phyloP scores from a whole-genome alignment of 768 basidiomycete species.

The Pleurotus sapidus region DNA sequence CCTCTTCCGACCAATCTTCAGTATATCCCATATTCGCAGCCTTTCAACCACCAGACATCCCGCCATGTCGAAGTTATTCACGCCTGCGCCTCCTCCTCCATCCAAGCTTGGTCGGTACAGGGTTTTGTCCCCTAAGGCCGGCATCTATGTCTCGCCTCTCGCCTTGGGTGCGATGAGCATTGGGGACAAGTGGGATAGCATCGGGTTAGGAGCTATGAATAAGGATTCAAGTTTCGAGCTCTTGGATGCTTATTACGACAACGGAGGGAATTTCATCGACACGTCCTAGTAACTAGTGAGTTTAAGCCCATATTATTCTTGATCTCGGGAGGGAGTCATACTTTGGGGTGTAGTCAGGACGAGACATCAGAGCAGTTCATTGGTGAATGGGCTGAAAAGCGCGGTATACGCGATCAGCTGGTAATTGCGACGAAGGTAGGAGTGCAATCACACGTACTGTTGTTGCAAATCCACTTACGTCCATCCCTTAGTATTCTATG shows the following conservation, averaged over 20 bases:
- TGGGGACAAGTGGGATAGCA: slow-evolving; percentile 37
- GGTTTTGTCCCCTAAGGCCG: slow-evolving; percentile 34
- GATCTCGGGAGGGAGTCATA: neutral
- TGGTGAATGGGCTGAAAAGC: slow-evolving; percentile 40
- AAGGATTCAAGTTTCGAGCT: slow-evolving; percentile 36
- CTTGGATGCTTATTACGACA: slow-evolving; percentile 35
- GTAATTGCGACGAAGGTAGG: slow-evolving; percentile 31
- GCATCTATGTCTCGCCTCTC: slow-evolving; percentile 47
- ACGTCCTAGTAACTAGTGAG: slow-evolving; percentile 37
- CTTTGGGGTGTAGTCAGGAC: slow-evolving; percentile 23
- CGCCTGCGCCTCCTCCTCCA: slow-evolving; percentile 20
- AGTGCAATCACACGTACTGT: neutral
- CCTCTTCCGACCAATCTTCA: neutral
- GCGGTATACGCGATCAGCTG: slow-evolving; percentile 36
- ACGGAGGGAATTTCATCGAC: slow-evolving; percentile 41
- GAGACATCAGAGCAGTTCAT: slow-evolving; percentile 36
- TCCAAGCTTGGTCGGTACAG: slow-evolving; percentile 36
- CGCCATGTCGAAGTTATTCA: neutral
- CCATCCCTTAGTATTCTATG: slow-evolving; percentile 23
- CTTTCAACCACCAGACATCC: neutral
- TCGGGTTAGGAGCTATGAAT: slow-evolving; percentile 28
- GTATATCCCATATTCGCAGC: neutral
- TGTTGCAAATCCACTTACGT: neutral
- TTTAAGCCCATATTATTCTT: neutral
- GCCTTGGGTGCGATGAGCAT: slow-evolving; percentile 48